Evolutionary conservation across 2,329 filamentous ascomycete genomes (phyloP).

Genomic region (Sclerotinia glacialis): DNA sequence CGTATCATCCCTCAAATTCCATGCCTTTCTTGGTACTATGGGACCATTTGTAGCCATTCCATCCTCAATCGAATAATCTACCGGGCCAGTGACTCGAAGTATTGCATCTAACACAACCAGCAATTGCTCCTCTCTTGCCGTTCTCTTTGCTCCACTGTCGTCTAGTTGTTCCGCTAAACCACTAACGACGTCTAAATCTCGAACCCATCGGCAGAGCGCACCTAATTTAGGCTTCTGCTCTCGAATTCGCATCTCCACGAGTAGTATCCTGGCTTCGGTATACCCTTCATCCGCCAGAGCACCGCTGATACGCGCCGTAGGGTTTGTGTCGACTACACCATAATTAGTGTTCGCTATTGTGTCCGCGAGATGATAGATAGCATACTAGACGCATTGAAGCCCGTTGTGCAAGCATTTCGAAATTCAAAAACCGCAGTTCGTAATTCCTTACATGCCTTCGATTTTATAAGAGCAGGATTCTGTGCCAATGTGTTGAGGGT

Average conservation of each 20-base stretch:
- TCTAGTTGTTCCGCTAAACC: slow-evolving; percentile 57
- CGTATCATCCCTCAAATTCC: slow-evolving; percentile 52
- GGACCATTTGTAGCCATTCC: slow-evolving; percentile 30
- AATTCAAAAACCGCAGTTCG: slow-evolving; percentile 67
- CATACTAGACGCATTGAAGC: slow-evolving; percentile 55
- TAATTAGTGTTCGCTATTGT: slow-evolving; percentile 22
- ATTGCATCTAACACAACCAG: slow-evolving; percentile 63
- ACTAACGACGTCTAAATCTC: slow-evolving; percentile 67
- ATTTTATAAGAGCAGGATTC: slow-evolving; percentile 63
- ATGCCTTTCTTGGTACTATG: slow-evolving; percentile 52
- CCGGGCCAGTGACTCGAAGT: slow-evolving; percentile 59
- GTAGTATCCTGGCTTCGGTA: slow-evolving; percentile 60
- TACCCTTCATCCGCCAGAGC: slow-evolving; percentile 65
- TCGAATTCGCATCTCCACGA: slow-evolving; percentile 69
- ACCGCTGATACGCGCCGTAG: slow-evolving; percentile 64
- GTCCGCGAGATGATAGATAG: slow-evolving; percentile 24
- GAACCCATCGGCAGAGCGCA: slow-evolving; percentile 68
- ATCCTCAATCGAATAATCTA: slow-evolving; percentile 46
- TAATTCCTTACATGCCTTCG: slow-evolving; percentile 64
- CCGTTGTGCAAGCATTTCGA: slow-evolving; percentile 65
- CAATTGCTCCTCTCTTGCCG: slow-evolving; percentile 51
- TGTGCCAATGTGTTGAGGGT: slow-evolving; percentile 57
- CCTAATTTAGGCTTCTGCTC: slow-evolving; percentile 64
- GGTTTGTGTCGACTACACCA: slow-evolving; percentile 52
- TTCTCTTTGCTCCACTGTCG: slow-evolving; percentile 42